A percentile compares a stretch with the other conserved stretches of the same genome.
Conservation (phyloP, 192 early-diverging fungal species). For the Umbelopsis ramanniana region DNA sequence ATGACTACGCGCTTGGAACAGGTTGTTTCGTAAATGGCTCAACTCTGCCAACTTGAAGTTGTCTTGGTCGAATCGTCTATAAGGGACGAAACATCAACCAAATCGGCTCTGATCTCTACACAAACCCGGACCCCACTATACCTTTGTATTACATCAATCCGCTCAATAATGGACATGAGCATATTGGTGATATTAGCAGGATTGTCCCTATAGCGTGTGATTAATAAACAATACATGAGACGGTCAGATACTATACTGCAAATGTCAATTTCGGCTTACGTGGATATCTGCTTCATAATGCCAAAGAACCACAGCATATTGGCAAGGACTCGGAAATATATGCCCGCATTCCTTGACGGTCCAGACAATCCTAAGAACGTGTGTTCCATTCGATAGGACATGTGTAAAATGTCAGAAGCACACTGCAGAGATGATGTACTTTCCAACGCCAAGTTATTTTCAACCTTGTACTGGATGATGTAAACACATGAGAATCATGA, state of each 20-base stretch:
- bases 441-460: constrained; percentile 38
- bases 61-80: constrained; percentile 27
- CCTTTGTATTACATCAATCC: constrained; percentile 39
- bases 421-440: constrained; percentile 34
- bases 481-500: not conserved
- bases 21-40: constrained; percentile 38
- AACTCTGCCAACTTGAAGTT: constrained; percentile 26
- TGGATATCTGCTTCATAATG: constrained; percentile 43
- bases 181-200: constrained; percentile 46
- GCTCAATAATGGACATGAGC: constrained; percentile 43
- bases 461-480: constrained; percentile 1
- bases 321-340: constrained; percentile 55
- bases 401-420: constrained; percentile 46
- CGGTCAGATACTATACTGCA: not conserved
- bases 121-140: constrained; percentile 32
- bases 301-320: constrained; percentile 58
- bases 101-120: not conserved
- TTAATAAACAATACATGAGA: too few species aligned
- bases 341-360: constrained; percentile 42
- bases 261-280: constrained; percentile 26
- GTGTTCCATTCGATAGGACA: constrained; percentile 56
- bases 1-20: constrained; percentile 37
- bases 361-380: constrained; percentile 50
- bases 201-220: constrained; percentile 23
- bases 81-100: too few species aligned